Base-by-base conservation (phyloP, 2,329 filamentous ascomycete species). In the Pseudopyricularia javanii region DNA sequence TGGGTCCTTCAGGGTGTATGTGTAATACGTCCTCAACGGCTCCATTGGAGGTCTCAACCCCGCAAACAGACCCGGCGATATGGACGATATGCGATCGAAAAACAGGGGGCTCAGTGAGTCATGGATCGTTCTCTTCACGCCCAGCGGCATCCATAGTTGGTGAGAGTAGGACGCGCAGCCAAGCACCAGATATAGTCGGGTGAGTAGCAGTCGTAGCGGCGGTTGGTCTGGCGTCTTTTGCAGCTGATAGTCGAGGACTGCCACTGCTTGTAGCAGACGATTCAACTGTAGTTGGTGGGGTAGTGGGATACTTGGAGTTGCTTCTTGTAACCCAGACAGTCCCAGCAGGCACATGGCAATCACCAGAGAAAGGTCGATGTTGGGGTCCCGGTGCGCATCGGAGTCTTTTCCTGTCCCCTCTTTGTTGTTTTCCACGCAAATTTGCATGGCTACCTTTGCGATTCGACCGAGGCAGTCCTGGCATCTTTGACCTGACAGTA, bases 81-180 rank as follows among this genome's bases (percentile, higher is more conserved):
- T 61, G 1, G 70, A 74, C 1, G 76, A 75, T 6, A 81, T 63
- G 2, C 79, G 71, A 59, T 82, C 79, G 55, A 76, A 74, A 54
- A 78, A 78, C 1, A 79, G 64, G 0, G 76, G 73, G 3, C 69
- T 76, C 0, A 82, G 67, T 0, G 76, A 74, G 56, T 81, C 77
- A n/a, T 78, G 72, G 28, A 80, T 76, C 0, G 75, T 76, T 22
- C 78, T 71, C 62, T 82, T 82, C 2, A 82, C 72, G 3, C 71
- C 75, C 9, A 80, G 67, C 0, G 68, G 68, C 11, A 69, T 65
- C 76, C 77, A 81, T 2, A 77, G 62, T 33, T 72, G 62, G 24
- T 71, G 65, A 0, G 74, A 74, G 17, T 69, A 68, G 1, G 72
- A 67, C 0, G 69, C 69, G 12, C 74, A 76, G 7, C 78, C 78